These are phyloP conservation scores for Candida multigemmis DNA, from an alignment of 805 yeast genomes.

Conservation along the genomic window DNA sequence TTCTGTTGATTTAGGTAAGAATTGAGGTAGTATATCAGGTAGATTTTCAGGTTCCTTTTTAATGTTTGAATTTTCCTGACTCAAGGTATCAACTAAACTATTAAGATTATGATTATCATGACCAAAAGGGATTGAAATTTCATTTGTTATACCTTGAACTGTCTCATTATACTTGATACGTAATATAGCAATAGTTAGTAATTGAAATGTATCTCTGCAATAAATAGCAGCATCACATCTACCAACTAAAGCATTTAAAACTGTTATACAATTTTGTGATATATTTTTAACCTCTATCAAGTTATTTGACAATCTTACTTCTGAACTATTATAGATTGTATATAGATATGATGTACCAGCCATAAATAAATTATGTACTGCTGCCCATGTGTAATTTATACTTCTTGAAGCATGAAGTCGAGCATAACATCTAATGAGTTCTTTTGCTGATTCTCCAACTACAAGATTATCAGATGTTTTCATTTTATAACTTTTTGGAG, in stretches of 20 bases:
- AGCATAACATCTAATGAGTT: constrained; percentile 55
- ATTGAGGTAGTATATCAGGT: too few relatives aligned
- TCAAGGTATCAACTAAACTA: constrained; percentile 24
- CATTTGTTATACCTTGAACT: constrained; percentile 11
- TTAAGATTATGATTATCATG: constrained; percentile 30
- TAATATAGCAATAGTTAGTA: constrained; percentile 62
- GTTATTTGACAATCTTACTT: constrained; percentile 36
- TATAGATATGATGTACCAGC: constrained; percentile 82
- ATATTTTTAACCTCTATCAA: constrained; percentile 36
- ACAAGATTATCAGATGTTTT: constrained; percentile 43
- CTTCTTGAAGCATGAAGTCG: constrained; percentile 46
- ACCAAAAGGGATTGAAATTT: constrained; percentile 17
- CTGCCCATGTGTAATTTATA: constrained; percentile 87
- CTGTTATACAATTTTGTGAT: constrained; percentile 47
- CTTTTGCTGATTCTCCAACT: constrained; percentile 56
- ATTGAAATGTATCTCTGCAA: constrained; percentile 65
- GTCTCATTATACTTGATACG: constrained; percentile 41
- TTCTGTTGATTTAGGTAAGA: neutral
- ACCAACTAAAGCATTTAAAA: constrained; percentile 52
- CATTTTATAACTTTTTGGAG: constrained; percentile 57
- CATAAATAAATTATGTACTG: constrained; percentile 81
- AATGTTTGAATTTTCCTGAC: constrained; percentile 4
- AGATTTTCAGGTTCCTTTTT: neutral
- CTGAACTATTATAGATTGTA: constrained; percentile 62
- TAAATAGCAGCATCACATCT: constrained; percentile 72